These are phyloP conservation scores for Juglanconis juglandina DNA, from an alignment of 2,329 filamentous ascomycete species.

Conservation along the genomic window DNA sequence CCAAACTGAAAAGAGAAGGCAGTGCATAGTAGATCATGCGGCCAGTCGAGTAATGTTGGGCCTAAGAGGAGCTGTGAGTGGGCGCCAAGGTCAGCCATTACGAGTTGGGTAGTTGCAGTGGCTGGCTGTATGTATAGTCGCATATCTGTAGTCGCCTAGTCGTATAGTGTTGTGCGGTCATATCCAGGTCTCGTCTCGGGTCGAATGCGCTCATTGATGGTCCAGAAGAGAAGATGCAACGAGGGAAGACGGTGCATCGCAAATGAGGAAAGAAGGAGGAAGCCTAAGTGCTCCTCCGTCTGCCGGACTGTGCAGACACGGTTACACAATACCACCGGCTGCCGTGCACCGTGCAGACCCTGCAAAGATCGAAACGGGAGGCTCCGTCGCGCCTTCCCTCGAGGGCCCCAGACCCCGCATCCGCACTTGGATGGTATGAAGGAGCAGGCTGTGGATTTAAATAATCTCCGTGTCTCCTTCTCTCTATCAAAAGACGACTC, in stretches of 20 bases:
- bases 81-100: conserved; percentile 5
- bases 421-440: neutral
- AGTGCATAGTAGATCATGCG: conserved; percentile 16
- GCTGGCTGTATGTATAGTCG: neutral
- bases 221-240: too few species aligned
- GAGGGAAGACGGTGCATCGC: too few species aligned
- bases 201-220: too few species aligned
- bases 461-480: too few species aligned
- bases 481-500: too few species aligned
- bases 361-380: neutral
- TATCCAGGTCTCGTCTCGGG: too few species aligned
- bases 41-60: conserved; percentile 14
- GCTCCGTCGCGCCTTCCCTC: neutral
- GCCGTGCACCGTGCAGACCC: neutral
- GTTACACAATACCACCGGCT: neutral
- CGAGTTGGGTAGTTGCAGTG: neutral
- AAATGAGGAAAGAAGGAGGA: too few species aligned
- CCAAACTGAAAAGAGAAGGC: conserved; percentile 12
- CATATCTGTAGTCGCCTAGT: too few species aligned
- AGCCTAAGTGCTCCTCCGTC: too few species aligned
- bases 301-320: neutral
- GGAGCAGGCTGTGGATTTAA: too few species aligned
- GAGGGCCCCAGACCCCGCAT: neutral
- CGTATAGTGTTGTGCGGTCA: too few species aligned
- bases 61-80: conserved; percentile 4